Evolutionary conservation across 768 basidiomycete species (phyloP), one percentile per base, ranked within the genome.

Genomic region (Lenzites betulinus): DNA sequence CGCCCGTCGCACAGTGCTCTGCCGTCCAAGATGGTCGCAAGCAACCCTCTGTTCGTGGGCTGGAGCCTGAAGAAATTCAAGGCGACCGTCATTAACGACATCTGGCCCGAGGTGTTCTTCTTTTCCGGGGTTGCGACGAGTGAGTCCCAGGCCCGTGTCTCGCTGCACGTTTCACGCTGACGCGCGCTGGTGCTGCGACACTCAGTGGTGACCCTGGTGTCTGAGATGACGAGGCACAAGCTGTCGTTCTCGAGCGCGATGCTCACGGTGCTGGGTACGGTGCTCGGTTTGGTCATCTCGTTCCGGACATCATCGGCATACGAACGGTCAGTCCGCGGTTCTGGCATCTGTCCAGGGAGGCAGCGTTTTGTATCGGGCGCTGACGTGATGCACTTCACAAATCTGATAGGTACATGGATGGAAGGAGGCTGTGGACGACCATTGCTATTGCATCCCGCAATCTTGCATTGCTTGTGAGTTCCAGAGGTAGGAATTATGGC

Each of bases 291-390:
- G 66, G 85, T 87, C 49, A 84, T 91, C 53, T 86, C 85, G 0
- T 91, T 90, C 75, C 77, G 89, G 62, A 89, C 87, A 7, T 86
- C 86, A 12, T 86, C 85, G 38, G 87, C 88, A 1, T 88, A 88
- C 68, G 85, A 88, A 54, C 77, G 86, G 80, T 85, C 65, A 60
- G 79, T 68, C 33, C 1, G 11, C 28, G 7, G 25, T 41, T 22
- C 18, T 47, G 18, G 35, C 28, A 5, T 43, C 16, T 8, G 26
- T 44, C 15, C 48, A 1, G 36, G 15, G 7, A 18, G n/a, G 36
- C 13, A 33, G 22, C 8, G 28, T 44, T 25, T 20, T 28, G 23
- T 25, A 30, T 51, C 59, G 8, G 43, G 6, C 20, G 22, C 28
- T 41, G 41, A 30, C 36, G 22, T 15, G 12, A 33, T 30, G 30